Evolutionary conservation across 2,329 filamentous ascomycete species (phyloP).

Genomic region (Ceratocystis diversiconidia): DNA sequence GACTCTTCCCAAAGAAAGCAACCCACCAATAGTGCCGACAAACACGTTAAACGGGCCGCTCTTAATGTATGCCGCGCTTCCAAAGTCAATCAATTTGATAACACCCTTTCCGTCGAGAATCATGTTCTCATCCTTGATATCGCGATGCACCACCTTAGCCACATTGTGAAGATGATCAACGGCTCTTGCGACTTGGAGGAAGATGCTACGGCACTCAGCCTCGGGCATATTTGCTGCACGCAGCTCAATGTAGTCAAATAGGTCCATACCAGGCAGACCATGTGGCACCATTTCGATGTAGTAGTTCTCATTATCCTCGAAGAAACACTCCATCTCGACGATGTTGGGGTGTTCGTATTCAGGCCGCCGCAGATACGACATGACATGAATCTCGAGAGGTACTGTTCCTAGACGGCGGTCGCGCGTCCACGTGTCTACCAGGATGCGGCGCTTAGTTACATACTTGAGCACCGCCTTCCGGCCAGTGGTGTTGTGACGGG

Average conservation of each 20-base stretch:
- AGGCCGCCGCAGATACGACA: slow-evolving; percentile 77
- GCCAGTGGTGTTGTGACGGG: slow-evolving; percentile 63
- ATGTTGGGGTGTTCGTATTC: slow-evolving; percentile 54
- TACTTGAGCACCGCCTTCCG: slow-evolving; percentile 93
- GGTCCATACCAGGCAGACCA: slow-evolving; percentile 89
- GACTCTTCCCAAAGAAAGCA: background rate
- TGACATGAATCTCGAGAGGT: slow-evolving; percentile 88
- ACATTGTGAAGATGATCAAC: slow-evolving; percentile 84
- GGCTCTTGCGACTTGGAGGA: slow-evolving; percentile 79
- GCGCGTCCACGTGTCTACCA: slow-evolving; percentile 96
- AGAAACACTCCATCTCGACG: slow-evolving; percentile 59
- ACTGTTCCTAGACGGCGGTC: slow-evolving; percentile 88
- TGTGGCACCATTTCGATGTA: slow-evolving; percentile 98
- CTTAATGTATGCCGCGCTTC: slow-evolving; percentile 95
- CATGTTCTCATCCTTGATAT: slow-evolving; percentile 98
- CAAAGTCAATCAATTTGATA: slow-evolving; percentile 97
- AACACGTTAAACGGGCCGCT: slow-evolving; percentile 98
- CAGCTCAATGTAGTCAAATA: slow-evolving; percentile 97
- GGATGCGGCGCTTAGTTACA: slow-evolving; percentile 88
- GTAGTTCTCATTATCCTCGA: slow-evolving; percentile 77
- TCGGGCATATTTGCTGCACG: slow-evolving; percentile 86
- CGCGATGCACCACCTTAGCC: slow-evolving; percentile 83
- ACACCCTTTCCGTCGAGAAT: slow-evolving; percentile 87
- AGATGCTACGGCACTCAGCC: slow-evolving; percentile 83
- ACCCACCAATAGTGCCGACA: slow-evolving; percentile 89